Evolutionary conservation across 805 yeast species (phyloP).

Genomic region (Wickerhamiella spandovensis): DNA sequence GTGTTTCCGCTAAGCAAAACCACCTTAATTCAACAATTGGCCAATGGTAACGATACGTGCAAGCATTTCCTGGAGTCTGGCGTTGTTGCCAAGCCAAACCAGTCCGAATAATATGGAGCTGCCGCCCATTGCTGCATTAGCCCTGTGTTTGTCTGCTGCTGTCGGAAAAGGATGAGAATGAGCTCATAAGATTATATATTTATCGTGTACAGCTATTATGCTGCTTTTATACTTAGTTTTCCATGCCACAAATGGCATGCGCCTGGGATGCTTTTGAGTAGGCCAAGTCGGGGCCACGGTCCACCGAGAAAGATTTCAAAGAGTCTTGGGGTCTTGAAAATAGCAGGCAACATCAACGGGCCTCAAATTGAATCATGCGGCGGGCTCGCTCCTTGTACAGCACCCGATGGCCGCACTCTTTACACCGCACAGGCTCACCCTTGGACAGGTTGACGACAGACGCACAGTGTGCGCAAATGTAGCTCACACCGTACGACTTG

Average conservation of each 20-base stretch:
- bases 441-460: constrained; percentile 74
- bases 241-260: no score
- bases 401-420: constrained; percentile 97
- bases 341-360: constrained; percentile 32
- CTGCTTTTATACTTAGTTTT: no score
- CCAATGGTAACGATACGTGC: neutral
- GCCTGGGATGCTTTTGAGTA: no score
- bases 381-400: constrained; percentile 93
- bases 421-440: constrained; percentile 95
- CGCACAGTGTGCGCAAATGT: constrained; percentile 95
- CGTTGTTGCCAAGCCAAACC: neutral
- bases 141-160: no score
- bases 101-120: no score
- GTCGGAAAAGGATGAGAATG: no score
- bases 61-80: neutral
- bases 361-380: constrained; percentile 83
- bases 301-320: no score
- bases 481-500: constrained; percentile 73
- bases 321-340: no score
- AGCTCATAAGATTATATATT: no score
- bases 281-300: no score
- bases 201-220: neutral
- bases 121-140: no score
- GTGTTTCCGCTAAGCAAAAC: constrained; percentile 11
- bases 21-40: neutral